These are phyloP conservation scores for Mortierella hygrophila DNA, from an alignment of 192 early-diverging fungal species.

Conservation along the genomic window DNA sequence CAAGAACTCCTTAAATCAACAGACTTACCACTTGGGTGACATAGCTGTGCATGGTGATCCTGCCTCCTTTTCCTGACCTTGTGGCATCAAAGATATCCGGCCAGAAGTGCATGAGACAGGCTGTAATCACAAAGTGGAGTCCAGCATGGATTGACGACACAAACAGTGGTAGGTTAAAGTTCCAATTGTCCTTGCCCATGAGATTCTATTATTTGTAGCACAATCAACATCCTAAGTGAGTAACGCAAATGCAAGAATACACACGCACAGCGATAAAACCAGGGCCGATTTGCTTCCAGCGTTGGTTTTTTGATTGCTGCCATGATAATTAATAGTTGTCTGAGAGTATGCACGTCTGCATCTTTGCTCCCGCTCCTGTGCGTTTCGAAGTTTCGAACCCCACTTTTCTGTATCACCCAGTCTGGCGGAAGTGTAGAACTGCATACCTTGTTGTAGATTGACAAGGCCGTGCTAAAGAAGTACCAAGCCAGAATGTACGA, in stretches of 20 bases:
- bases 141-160: constrained; percentile 82
- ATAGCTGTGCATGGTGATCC: constrained; percentile 53
- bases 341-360: not conserved
- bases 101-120: constrained; percentile 62
- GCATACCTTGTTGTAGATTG: constrained; percentile 83
- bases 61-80: constrained; percentile 47
- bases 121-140: constrained; percentile 78
- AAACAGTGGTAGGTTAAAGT: constrained; percentile 84
- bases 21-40: constrained; percentile 54
- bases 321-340: not conserved
- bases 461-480: constrained; percentile 78
- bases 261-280: not conserved
- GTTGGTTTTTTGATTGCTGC: not conserved
- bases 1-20: not conserved
- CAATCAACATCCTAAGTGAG: not conserved
- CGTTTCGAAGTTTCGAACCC: not conserved
- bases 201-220: constrained; percentile 58
- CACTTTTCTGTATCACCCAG: not conserved
- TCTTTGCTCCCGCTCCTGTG: not conserved
- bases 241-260: not conserved
- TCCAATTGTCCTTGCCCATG: constrained; percentile 78
- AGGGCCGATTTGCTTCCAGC: not conserved
- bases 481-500: constrained; percentile 77
- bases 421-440: not conserved
- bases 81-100: constrained; percentile 44